phyloP scores from a whole-genome alignment of 768 basidiomycete species.

The Calocybe indica region DNA sequence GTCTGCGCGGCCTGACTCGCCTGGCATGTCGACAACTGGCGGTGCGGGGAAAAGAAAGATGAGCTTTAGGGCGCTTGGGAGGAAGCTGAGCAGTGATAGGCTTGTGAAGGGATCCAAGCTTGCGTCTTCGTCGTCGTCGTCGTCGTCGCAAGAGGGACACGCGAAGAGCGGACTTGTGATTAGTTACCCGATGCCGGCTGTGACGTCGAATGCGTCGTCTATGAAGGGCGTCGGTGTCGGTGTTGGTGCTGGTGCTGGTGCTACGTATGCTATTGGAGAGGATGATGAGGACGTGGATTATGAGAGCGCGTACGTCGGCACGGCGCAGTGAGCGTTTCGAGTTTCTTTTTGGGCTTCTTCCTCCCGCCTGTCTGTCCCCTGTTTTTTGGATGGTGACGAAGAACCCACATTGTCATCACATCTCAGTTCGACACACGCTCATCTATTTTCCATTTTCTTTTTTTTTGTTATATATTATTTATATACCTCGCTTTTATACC shows the following conservation, averaged over 20 bases:
- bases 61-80: slow-evolving; percentile 4
- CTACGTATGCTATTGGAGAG: slow-evolving; percentile 26
- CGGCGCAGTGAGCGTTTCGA: not conserved
- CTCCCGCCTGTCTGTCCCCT: not conserved
- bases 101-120: not conserved
- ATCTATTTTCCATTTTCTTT: too few species aligned
- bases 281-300: slow-evolving; percentile 20
- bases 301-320: slow-evolving; percentile 7
- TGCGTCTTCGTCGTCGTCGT: not conserved
- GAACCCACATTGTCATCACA: too few species aligned
- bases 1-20: slow-evolving; percentile 7
- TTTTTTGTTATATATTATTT: too few species aligned
- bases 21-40: slow-evolving; percentile 14
- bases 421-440: too few species aligned
- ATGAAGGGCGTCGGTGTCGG: slow-evolving; percentile 4
- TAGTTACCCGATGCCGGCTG: not conserved
- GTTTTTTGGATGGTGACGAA: not conserved
- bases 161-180: not conserved
- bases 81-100: not conserved
- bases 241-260: slow-evolving; percentile 15
- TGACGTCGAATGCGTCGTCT: not conserved
- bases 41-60: slow-evolving; percentile 7
- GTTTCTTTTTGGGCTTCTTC: not conserved
- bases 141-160: slow-evolving; percentile 6
- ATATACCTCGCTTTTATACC: too few species aligned